A percentile compares a stretch with the other conserved stretches of the same genome.
Conservation (phyloP, 1,139 yeast species). For the Saccharomycopsis hybrid region DNA sequence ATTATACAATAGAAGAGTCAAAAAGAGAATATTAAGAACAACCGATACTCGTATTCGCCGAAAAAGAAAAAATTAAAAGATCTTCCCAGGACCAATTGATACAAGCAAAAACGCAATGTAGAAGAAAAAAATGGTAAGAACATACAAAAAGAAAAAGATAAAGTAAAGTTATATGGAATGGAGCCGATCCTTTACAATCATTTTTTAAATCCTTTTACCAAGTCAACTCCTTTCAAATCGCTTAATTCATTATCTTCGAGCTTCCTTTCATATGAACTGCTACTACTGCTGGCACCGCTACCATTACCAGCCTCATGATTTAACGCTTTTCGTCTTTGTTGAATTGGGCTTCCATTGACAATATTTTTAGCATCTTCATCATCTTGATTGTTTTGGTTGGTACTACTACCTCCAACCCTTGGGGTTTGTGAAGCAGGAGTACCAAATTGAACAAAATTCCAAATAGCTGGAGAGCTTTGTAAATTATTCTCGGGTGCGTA, state of each 20-base stretch:
- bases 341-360: constrained; percentile 14
- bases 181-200: too few relatives aligned
- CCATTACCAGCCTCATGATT: too few relatives aligned
- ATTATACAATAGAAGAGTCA: too few relatives aligned
- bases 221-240: constrained; percentile 41
- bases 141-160: too few relatives aligned
- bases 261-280: constrained; percentile 7
- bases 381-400: constrained; percentile 29
- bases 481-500: constrained; percentile 4
- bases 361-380: constrained; percentile 11
- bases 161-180: too few relatives aligned
- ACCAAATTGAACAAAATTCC: constrained; percentile 75
- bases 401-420: constrained; percentile 16
- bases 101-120: too few relatives aligned
- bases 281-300: too few relatives aligned
- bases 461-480: constrained; percentile 64
- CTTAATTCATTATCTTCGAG: constrained; percentile 29
- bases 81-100: too few relatives aligned
- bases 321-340: constrained; percentile 19
- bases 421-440: constrained; percentile 38
- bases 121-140: too few relatives aligned
- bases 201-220: constrained; percentile 35
- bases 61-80: too few relatives aligned
- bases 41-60: too few relatives aligned
- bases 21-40: too few relatives aligned